A percentile compares a stretch with the other conserved stretches of the same genome.
Evolutionary conservation across 2,329 filamentous ascomycete genomes (phyloP).

Genomic region (Diaporthe sp.): DNA sequence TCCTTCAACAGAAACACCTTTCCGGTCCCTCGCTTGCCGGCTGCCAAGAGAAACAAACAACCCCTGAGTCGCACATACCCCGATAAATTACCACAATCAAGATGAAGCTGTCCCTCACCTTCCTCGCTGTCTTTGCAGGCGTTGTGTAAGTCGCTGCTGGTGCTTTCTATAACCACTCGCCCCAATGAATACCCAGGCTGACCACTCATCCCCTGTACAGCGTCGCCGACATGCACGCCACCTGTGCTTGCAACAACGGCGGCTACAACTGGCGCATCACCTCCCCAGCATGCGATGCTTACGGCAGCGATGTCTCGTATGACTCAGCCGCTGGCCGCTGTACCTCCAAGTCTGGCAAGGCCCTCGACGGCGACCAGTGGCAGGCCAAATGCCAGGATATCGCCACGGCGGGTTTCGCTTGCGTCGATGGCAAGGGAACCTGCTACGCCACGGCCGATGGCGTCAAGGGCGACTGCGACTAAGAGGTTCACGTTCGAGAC

Average conservation of each 20-base stretch:
- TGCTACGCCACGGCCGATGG: slow-evolving; percentile 40
- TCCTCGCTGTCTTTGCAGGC: slow-evolving; percentile 36
- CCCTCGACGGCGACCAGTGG: slow-evolving; percentile 43
- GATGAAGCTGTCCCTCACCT: slow-evolving; percentile 31
- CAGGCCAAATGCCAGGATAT: slow-evolving; percentile 41
- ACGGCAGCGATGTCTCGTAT: slow-evolving; percentile 40
- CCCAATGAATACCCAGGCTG: not conserved
- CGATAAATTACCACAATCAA: slow-evolving; percentile 2
- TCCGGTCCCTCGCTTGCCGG: not conserved
- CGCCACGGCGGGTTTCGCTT: slow-evolving; percentile 42
- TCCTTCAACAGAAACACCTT: not conserved
- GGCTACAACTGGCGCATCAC: slow-evolving; percentile 46
- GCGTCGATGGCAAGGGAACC: slow-evolving; percentile 43
- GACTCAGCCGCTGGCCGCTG: slow-evolving; percentile 41
- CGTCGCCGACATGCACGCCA: slow-evolving; percentile 44
- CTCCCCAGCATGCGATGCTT: slow-evolving; percentile 42
- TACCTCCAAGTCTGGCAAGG: slow-evolving; percentile 33
- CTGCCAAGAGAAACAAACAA: slow-evolving; percentile 12
- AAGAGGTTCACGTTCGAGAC: not conserved
- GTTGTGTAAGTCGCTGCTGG: slow-evolving; percentile 21
- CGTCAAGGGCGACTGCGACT: slow-evolving; percentile 39
- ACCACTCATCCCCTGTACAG: slow-evolving; percentile 17
- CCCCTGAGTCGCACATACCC: slow-evolving; percentile 20
- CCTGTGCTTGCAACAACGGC: slow-evolving; percentile 44
- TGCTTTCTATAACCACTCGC: not conserved